phyloP scores from a whole-genome alignment of 2,329 filamentous ascomycete genomes.

The Pseudocercospora cruenta region DNA sequence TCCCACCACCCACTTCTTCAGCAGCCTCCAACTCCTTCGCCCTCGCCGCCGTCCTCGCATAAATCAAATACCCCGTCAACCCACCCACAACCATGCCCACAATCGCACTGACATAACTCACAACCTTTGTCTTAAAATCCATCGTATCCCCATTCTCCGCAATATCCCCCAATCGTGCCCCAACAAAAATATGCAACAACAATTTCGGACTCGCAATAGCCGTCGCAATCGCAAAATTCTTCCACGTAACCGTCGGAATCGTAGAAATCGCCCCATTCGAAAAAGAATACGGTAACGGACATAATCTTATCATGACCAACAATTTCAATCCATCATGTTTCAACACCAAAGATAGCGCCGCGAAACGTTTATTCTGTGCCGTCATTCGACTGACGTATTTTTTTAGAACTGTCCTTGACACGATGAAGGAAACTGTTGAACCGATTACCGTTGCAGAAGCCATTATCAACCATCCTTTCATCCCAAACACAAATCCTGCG shows the following conservation, averaged over 20 bases:
- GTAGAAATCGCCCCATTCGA: conserved; percentile 94
- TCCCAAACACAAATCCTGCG: conserved; percentile 71
- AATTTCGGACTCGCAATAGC: conserved; percentile 83
- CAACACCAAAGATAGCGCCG: conserved; percentile 83
- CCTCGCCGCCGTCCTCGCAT: conserved; percentile 60
- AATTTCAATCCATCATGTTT: conserved; percentile 89
- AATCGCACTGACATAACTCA: conserved; percentile 83
- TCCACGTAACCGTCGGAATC: conserved; percentile 80
- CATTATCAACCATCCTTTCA: conserved; percentile 82
- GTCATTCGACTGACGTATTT: conserved; percentile 79
- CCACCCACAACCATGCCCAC: conserved; percentile 72
- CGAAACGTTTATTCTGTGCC: conserved; percentile 81
- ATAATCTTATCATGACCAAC: conserved; percentile 87
- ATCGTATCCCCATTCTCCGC: conserved; percentile 84
- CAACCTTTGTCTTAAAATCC: conserved; percentile 72
- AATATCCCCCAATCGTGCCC: conserved; percentile 76
- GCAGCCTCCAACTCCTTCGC: conserved; percentile 55
- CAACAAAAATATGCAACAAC: conserved; percentile 90
- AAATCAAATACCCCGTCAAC: conserved; percentile 82
- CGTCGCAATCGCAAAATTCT: conserved; percentile 79
- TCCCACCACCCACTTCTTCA: conserved; percentile 42
- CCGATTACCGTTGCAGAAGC: conserved; percentile 78
- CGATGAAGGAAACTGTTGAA: conserved; percentile 76
- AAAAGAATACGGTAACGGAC: conserved; percentile 87
- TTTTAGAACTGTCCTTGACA: conserved; percentile 77